Conservation (phyloP, 2,329 filamentous ascomycete genomes). For the Aspergillus vadensis region DNA sequence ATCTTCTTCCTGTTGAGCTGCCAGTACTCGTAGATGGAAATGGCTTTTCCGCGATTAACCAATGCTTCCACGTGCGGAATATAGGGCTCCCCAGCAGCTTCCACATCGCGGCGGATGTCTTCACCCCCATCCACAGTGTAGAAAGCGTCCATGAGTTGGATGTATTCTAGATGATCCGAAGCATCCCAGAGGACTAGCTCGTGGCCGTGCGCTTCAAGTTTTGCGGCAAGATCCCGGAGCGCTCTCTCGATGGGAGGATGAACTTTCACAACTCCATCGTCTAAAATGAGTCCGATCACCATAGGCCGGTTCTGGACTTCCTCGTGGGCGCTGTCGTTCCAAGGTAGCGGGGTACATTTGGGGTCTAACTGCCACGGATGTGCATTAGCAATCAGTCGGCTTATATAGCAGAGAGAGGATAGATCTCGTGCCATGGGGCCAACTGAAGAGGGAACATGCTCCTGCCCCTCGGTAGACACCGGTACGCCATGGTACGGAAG, state of each 20-base stretch:
- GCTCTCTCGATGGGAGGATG: constrained; percentile 57
- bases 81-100: constrained; percentile 59
- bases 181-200: constrained; percentile 58
- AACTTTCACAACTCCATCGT: constrained; percentile 58
- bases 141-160: constrained; percentile 62
- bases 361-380: constrained; percentile 59
- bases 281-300: constrained; percentile 53
- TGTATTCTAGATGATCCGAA: constrained; percentile 54
- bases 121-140: constrained; percentile 66
- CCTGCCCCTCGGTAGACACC: constrained; percentile 65
- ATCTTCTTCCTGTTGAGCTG: constrained; percentile 63
- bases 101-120: constrained; percentile 60
- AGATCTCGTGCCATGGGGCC: constrained; percentile 61
- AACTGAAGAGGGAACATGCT: constrained; percentile 65
- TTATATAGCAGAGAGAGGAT: constrained; percentile 53
- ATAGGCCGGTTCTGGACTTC: constrained; percentile 48
- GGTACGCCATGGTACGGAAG: constrained; percentile 61
- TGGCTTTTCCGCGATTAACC: constrained; percentile 54
- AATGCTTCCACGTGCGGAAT: constrained; percentile 62
- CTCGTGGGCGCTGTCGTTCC: constrained; percentile 52
- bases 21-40: constrained; percentile 68
- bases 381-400: constrained; percentile 50
- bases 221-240: constrained; percentile 38
- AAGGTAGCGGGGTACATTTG: constrained; percentile 55
- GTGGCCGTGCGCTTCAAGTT: constrained; percentile 53